Evolutionary conservation across 331 rosid species (phyloP).

Genomic region (Pyrus hybrid): DNA sequence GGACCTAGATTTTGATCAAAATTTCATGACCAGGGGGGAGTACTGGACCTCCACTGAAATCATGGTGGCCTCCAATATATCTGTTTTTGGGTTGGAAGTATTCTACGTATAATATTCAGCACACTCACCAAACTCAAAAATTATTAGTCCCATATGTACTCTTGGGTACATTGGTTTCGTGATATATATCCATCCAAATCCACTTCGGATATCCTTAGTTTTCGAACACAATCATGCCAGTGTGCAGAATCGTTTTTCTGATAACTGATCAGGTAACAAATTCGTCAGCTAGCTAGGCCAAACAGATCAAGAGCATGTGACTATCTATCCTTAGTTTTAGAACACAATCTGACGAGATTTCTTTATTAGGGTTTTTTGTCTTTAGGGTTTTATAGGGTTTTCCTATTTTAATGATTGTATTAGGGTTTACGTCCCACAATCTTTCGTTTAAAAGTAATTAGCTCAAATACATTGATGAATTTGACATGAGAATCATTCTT

Average conservation of each 20-base stretch:
- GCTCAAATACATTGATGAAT: not conserved
- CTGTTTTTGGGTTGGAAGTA: conserved; percentile 4
- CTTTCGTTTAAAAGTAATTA: not conserved
- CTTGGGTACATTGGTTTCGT: no score
- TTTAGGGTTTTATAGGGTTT: not conserved
- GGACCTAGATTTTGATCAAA: conserved; percentile 9
- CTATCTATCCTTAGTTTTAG: no score
- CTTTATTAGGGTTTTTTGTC: not conserved
- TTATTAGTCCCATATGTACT: not conserved
- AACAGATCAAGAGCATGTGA: not conserved
- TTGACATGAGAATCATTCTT: not conserved
- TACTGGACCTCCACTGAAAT: conserved; percentile 18
- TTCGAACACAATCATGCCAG: not conserved
- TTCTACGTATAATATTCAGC: conserved; percentile 3
- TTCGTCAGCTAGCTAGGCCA: not conserved
- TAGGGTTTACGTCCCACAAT: not conserved
- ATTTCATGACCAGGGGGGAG: not conserved
- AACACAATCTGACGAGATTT: not conserved
- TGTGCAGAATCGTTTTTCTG: not conserved
- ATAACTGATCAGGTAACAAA: not conserved
- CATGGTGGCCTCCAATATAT: conserved; percentile 22
- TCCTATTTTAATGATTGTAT: not conserved
- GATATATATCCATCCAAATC: not conserved
- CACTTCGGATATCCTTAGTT: not conserved
- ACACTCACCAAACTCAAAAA: not conserved